Evolutionary conservation across 2,329 filamentous ascomycete species (phyloP), one percentile per base, ranked within the genome.

Genomic region (Diaporthe citri): DNA sequence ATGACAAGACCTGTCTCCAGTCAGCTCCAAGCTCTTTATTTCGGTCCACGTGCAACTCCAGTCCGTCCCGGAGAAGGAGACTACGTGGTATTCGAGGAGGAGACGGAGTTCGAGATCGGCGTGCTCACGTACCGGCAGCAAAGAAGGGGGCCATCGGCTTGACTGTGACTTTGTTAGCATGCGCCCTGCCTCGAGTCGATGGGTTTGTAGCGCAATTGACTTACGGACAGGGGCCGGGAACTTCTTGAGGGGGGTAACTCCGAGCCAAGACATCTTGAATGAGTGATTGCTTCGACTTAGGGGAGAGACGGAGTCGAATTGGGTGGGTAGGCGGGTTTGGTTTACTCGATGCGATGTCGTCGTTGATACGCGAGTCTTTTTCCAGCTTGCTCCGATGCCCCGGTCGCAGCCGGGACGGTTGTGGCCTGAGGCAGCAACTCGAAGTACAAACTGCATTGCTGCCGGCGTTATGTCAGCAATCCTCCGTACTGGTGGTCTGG

Each of bases 71-170:
- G 2, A 20, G 25, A 1, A 25, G 17, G 4, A 22, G 31, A 13
- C 20, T 4, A 5, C 1, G 34, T 17, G 15, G 17, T 8, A 2
- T 10, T 28, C 36, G 31, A 43, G 28, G 9, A 39, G 20, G n/a
- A 4, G 34, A 7, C 28, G 28, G 36, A 3, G 57, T 56, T 71
- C 66, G 71, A 69, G 34, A n/a, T 41, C 64, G 67, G 73, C 52
- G 48, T 64, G 76, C 72, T 60, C 72, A 89, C 94, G 84, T 97
- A 98, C 96, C 95, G 85, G 96, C 96, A 86, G 90, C 90, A 90
- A 96, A 97, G 92, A 98, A 98, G 81, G 96, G 96, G 85, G 91
- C 92, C 93, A 97, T 93, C 81, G 96, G 95, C 90, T 91, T 91
- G 88, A 95, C 96, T 98, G 84, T 85, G 82, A 59, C 75, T 78